Conservation (phyloP, 2,329 filamentous ascomycete species). For the Colletotrichum scovillei region DNA sequence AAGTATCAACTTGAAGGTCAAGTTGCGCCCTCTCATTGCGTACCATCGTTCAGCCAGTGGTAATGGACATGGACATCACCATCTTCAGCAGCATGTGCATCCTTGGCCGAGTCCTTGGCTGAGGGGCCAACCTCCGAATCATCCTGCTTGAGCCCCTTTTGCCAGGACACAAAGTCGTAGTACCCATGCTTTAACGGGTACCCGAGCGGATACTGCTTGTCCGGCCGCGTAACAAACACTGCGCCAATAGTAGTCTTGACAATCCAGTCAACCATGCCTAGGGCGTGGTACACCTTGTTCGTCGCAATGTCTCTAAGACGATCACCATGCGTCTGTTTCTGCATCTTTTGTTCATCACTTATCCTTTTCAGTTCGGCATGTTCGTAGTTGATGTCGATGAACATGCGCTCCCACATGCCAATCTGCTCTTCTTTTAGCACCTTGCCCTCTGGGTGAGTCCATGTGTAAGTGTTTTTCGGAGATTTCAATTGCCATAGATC, state of each 20-base stretch:
- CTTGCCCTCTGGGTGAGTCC: not conserved
- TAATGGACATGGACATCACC: not conserved
- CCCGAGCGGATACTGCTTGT: not conserved
- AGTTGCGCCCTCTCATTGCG: not conserved
- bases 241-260: not conserved
- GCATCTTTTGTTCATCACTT: not conserved
- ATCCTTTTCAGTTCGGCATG: not conserved
- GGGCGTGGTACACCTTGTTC: not conserved
- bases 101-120: too few species aligned
- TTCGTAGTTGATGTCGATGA: constrained; percentile 34
- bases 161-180: not conserved
- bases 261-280: not conserved
- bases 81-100: not conserved
- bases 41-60: not conserved
- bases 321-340: not conserved
- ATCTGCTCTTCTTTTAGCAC: constrained; percentile 34
- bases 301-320: not conserved
- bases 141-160: not conserved
- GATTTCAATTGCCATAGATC: constrained; percentile 28
- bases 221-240: not conserved
- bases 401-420: constrained; percentile 39
- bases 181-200: not conserved
- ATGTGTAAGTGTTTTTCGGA: constrained; percentile 28
- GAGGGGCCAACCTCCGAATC: not conserved
- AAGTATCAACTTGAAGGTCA: not conserved